These are phyloP conservation scores for Acanthamoeba culbertsoni DNA, from an alignment of 208 protist genomes.

Conservation along the genomic window DNA sequence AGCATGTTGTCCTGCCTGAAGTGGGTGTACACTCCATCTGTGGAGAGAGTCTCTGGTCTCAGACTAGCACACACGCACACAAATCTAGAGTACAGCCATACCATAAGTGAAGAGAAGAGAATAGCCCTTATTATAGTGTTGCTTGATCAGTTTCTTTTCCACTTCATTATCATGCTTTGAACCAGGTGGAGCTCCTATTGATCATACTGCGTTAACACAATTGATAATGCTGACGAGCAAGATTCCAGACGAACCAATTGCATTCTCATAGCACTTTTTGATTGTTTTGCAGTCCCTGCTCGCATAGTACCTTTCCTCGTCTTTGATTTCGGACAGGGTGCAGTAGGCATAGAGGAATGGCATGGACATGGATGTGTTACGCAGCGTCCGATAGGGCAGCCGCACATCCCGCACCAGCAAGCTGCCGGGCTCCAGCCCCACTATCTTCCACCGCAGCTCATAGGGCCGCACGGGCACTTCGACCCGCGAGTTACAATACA, in stretches of 20 bases:
- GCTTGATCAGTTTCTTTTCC: background rate
- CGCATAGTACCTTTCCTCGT: background rate
- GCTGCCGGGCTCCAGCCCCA: background rate
- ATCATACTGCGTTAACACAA: background rate
- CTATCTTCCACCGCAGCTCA: background rate
- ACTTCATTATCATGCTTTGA: background rate
- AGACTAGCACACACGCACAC: background rate
- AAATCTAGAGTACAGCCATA: background rate
- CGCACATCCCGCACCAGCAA: background rate
- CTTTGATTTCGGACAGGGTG: background rate
- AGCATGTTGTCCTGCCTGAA: slow-evolving; percentile 12
- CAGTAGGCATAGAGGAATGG: background rate
- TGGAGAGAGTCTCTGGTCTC: no score
- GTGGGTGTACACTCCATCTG: background rate
- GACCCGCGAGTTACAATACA: background rate
- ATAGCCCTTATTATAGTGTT: background rate
- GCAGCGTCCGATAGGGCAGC: background rate
- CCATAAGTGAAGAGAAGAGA: background rate
- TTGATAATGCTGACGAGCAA: background rate
- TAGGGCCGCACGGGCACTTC: background rate
- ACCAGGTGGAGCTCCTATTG: background rate
- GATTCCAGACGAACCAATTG: background rate
- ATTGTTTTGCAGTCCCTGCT: background rate
- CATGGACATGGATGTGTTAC: background rate
- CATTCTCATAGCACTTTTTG: background rate